Evolutionary conservation across 176 grass and related monocot species (phyloP).

Genomic region (Cymbopogon citratus): DNA sequence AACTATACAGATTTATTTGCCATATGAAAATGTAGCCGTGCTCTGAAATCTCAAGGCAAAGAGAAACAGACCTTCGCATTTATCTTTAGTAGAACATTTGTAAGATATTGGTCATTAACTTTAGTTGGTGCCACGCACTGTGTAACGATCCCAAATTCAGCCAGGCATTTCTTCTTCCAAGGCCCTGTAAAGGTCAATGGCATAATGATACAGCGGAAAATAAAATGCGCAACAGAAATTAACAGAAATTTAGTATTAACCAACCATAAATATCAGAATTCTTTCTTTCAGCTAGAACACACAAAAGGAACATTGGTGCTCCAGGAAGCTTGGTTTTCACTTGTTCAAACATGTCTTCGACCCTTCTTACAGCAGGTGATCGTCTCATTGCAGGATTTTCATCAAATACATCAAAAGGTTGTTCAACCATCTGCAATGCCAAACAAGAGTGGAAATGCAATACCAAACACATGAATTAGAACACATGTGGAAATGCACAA

Average conservation of each 20-base stretch:
- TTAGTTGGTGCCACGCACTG: conserved; percentile 86
- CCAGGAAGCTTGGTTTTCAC: conserved; percentile 63
- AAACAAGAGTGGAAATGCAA: not conserved
- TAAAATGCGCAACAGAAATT: not conserved
- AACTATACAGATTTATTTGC: not conserved
- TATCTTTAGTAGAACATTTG: conserved; percentile 82
- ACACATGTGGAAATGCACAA: not conserved
- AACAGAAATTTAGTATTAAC: not conserved
- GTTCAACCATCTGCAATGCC: conserved; percentile 42
- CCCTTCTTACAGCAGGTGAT: conserved; percentile 45
- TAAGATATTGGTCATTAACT: conserved; percentile 91
- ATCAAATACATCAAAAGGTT: conserved; percentile 55
- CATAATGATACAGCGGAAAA: not conserved
- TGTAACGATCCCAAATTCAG: conserved; percentile 88
- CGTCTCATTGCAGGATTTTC: conserved; percentile 52
- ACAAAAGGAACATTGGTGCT: conserved; percentile 64
- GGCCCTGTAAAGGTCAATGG: conserved; percentile 39
- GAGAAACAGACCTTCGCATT: conserved; percentile 69
- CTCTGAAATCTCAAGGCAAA: not conserved
- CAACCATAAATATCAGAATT: conserved; percentile 93
- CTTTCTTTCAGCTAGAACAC: conserved; percentile 82
- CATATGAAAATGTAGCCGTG: not conserved
- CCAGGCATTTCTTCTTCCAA: conserved; percentile 88
- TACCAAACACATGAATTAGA: not conserved
- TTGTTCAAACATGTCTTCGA: conserved; percentile 70